phyloP scores from a whole-genome alignment of 2,329 filamentous ascomycete genomes.

The Periconia macrospinosa region DNA sequence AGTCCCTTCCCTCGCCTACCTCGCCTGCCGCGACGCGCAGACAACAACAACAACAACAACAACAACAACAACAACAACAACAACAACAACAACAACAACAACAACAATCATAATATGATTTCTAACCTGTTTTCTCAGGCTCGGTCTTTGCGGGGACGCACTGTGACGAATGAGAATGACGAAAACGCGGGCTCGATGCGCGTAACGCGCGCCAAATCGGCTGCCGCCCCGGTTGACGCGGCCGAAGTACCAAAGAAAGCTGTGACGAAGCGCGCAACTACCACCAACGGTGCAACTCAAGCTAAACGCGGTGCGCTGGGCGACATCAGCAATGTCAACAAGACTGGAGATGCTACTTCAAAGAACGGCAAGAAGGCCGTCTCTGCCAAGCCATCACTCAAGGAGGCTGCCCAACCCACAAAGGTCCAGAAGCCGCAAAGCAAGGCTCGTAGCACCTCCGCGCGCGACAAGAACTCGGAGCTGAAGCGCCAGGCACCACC shows the following conservation, averaged over 20 bases:
- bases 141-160: constrained; percentile 72
- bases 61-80: too few relatives aligned
- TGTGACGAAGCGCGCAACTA: constrained; percentile 48
- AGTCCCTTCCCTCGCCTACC: neutral
- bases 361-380: constrained; percentile 74
- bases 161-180: constrained; percentile 89
- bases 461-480: constrained; percentile 75
- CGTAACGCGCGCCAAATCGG: constrained; percentile 90
- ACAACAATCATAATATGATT: constrained; percentile 3
- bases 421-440: constrained; percentile 65
- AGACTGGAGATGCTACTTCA: constrained; percentile 60
- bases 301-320: constrained; percentile 78
- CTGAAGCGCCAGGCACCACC: constrained; percentile 62
- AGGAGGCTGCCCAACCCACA: constrained; percentile 77
- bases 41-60: neutral
- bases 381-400: constrained; percentile 61
- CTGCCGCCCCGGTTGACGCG: constrained; percentile 59
- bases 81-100: neutral
- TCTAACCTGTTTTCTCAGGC: constrained; percentile 57
- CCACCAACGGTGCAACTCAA: constrained; percentile 45
- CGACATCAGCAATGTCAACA: constrained; percentile 94
- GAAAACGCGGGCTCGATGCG: constrained; percentile 80
- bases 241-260: constrained; percentile 62
- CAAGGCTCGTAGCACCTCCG: constrained; percentile 63
- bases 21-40: neutral